These are phyloP conservation scores for Xylariaceae sp. DNA, from an alignment of 2,329 filamentous ascomycete genomes.

Conservation along the genomic window DNA sequence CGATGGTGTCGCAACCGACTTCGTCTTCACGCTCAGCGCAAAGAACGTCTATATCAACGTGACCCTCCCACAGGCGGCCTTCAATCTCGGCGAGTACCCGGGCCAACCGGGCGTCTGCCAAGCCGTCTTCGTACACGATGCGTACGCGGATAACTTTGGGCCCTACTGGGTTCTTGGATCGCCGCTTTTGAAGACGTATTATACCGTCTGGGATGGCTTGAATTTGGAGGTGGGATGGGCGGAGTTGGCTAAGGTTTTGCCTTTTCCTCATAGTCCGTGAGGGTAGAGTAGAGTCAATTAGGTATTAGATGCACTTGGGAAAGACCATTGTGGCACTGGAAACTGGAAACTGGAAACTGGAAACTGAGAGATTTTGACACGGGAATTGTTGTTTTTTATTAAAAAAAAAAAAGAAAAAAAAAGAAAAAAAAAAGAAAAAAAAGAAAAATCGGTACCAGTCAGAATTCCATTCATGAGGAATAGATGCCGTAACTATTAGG, in stretches of 20 bases:
- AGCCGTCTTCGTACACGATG: constrained; percentile 25
- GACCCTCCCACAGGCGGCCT: constrained; percentile 27
- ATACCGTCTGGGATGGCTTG: constrained; percentile 33
- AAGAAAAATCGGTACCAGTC: no score
- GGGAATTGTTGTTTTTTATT: no score
- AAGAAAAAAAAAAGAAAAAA: no score
- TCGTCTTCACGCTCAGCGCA: constrained; percentile 30
- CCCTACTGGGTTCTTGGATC: constrained; percentile 31
- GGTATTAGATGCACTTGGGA: background rate
- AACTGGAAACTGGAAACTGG: background rate
- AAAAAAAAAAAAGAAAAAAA: no score
- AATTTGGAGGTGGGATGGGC: constrained; percentile 25
- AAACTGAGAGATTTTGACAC: no score
- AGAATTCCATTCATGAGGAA: no score
- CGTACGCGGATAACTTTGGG: background rate
- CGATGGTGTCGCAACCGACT: constrained; percentile 25
- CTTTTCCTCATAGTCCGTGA: background rate
- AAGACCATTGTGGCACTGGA: background rate
- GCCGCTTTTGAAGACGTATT: constrained; percentile 33
- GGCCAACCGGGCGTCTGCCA: constrained; percentile 30
- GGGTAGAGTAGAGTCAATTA: background rate
- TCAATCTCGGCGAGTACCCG: constrained; percentile 33
- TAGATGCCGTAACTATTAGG: no score
- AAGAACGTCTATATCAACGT: constrained; percentile 23
- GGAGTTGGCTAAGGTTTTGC: constrained; percentile 8